Conservation (phyloP, 1,139 yeast species). For the Pichia sp. region DNA sequence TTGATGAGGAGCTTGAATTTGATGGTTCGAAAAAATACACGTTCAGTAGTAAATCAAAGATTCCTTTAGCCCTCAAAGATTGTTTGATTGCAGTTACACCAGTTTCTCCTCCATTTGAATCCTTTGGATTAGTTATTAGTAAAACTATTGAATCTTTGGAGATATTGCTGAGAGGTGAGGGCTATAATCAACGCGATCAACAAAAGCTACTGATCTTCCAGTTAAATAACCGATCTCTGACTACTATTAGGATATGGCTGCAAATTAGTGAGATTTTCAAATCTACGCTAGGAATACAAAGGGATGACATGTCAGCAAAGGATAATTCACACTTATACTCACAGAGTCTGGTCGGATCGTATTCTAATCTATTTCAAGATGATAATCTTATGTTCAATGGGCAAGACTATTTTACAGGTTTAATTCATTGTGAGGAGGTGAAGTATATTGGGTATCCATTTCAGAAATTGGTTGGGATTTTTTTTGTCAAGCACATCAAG, state of each 20-base stretch:
- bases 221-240: constrained; percentile 54
- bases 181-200: constrained; percentile 14
- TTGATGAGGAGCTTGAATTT: constrained; percentile 15
- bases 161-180: constrained; percentile 57
- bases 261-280: constrained; percentile 30
- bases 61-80: constrained; percentile 25
- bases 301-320: constrained; percentile 6
- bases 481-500: constrained; percentile 27
- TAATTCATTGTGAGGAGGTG: constrained; percentile 45
- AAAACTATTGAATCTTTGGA: constrained; percentile 63
- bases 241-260: constrained; percentile 49
- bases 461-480: constrained; percentile 35
- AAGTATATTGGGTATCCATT: constrained; percentile 30
- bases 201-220: constrained; percentile 49
- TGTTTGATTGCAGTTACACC: constrained; percentile 22
- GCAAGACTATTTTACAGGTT: constrained; percentile 49
- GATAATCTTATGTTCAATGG: constrained; percentile 33
- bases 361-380: constrained; percentile 25
- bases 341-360: constrained; percentile 28
- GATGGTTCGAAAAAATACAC: constrained; percentile 13
- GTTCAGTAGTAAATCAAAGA: constrained; percentile 18
- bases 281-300: constrained; percentile 19
- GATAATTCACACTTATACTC: constrained; percentile 24
- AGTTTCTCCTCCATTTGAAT: constrained; percentile 30
- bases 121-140: constrained; percentile 36